Conservation (phyloP, 1,284 basidiomycete species). For the Ganoderma sp. region DNA sequence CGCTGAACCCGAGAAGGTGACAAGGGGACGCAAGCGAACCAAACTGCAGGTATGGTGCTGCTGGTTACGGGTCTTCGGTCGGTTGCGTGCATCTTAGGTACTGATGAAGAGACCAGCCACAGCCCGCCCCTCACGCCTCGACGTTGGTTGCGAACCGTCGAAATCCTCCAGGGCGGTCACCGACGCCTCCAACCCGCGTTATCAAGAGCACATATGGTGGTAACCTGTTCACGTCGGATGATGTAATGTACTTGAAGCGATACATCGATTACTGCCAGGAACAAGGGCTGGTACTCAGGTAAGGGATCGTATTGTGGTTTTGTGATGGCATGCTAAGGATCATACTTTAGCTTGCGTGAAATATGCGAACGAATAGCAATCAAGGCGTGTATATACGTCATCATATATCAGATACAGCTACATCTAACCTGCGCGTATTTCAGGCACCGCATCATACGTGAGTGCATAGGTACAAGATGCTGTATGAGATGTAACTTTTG, state of each 20-base stretch:
- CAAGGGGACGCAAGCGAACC: conserved; percentile 67
- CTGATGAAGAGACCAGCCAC: conserved; percentile 39
- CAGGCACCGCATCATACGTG: conserved; percentile 86
- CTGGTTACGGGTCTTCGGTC: conserved; percentile 8
- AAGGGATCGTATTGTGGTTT: conserved; percentile 1
- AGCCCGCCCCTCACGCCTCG: conserved; percentile 66
- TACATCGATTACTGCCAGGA: conserved; percentile 88
- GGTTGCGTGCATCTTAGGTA: too few species aligned
- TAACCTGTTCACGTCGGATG: conserved; percentile 81
- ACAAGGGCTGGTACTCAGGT: conserved; percentile 80
- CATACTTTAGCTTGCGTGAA: conserved; percentile 64
- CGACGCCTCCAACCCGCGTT: conserved; percentile 78
- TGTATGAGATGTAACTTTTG: conserved; percentile 15
- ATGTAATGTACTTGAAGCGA: conserved; percentile 77
- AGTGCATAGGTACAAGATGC: conserved; percentile 32
- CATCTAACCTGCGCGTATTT: conserved; percentile 15
- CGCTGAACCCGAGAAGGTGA: conserved; percentile 42
- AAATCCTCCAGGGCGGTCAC: conserved; percentile 74
- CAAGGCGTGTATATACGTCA: conserved; percentile 53
- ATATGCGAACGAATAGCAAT: conserved; percentile 84
- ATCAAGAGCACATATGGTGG: conserved; percentile 86
- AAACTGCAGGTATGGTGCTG: conserved; percentile 56
- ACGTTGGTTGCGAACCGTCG: conserved; percentile 65
- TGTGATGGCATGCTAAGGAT: neutral
- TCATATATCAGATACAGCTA: neutral